Conservation (phyloP, 805 yeast species). For the Komagataella phaffii region DNA sequence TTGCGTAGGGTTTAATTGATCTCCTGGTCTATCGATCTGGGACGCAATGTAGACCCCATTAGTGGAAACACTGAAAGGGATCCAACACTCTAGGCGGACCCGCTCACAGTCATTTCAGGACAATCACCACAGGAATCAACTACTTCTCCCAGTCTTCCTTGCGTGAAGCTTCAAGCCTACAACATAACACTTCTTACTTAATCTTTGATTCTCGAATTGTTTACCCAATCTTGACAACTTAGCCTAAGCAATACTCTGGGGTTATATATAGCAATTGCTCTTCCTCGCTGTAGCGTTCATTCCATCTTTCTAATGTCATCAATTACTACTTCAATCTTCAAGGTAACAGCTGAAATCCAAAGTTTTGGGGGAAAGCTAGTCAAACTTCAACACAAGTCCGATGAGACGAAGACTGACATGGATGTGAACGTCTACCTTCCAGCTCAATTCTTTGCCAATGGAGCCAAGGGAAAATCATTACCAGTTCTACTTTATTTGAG, state of each 20-base stretch:
- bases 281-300: not conserved
- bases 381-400: conserved; percentile 67
- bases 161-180: too few species aligned
- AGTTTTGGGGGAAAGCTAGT: conserved; percentile 65
- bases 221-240: not conserved
- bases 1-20: too few species aligned
- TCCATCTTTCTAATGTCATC: not conserved
- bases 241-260: not conserved
- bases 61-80: too few species aligned
- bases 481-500: conserved; percentile 76
- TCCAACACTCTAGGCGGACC: too few species aligned
- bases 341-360: conserved; percentile 35
- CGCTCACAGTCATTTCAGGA: too few species aligned
- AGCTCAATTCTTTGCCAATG: conserved; percentile 25
- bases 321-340: conserved; percentile 29
- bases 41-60: too few species aligned
- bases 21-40: too few species aligned
- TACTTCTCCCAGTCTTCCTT: too few species aligned
- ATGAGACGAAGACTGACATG: conserved; percentile 57
- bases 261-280: not conserved
- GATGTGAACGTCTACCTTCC: conserved; percentile 79
- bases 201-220: not conserved
- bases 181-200: not conserved
- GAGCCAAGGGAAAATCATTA: conserved; percentile 20
- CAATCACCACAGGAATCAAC: too few species aligned